phyloP scores from a whole-genome alignment of 768 basidiomycete genomes.

The Mycena epipterygia region DNA sequence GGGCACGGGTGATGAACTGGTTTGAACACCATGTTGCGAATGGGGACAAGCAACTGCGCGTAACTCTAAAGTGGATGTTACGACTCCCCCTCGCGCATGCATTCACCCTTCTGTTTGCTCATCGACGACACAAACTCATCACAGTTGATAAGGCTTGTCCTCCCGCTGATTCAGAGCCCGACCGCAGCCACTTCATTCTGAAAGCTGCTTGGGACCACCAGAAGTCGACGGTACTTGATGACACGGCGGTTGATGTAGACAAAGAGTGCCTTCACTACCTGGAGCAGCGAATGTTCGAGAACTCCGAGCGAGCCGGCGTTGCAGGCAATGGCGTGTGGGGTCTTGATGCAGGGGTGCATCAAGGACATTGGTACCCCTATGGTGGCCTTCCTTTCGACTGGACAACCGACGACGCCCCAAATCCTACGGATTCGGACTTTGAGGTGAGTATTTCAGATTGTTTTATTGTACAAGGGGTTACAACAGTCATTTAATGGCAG shows the following conservation, averaged over 20 bases:
- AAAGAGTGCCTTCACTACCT: neutral
- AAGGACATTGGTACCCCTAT: conserved; percentile 38
- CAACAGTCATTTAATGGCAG: neutral
- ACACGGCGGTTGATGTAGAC: conserved; percentile 1
- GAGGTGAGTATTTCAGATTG: neutral
- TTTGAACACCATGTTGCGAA: neutral
- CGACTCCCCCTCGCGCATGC: conserved; percentile 2
- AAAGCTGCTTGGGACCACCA: neutral
- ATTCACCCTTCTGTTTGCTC: conserved; percentile 11
- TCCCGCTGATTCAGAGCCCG: neutral
- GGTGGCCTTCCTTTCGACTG: neutral
- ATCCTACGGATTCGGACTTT: neutral
- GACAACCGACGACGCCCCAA: neutral
- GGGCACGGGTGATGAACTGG: conserved; percentile 7
- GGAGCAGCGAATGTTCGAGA: conserved; percentile 12
- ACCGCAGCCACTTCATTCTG: neutral
- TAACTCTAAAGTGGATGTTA: neutral
- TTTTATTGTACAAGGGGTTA: neutral
- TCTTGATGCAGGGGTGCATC: conserved; percentile 39
- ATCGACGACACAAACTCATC: neutral
- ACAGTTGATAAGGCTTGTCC: neutral
- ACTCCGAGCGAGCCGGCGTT: conserved; percentile 35
- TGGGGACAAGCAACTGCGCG: neutral
- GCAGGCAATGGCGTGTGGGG: conserved; percentile 43
- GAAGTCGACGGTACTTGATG: neutral